A percentile compares a stretch with the other conserved stretches of the same genome.
Conservation (phyloP, 805 yeast species). For the Metschnikowia chrysomelidarum region DNA sequence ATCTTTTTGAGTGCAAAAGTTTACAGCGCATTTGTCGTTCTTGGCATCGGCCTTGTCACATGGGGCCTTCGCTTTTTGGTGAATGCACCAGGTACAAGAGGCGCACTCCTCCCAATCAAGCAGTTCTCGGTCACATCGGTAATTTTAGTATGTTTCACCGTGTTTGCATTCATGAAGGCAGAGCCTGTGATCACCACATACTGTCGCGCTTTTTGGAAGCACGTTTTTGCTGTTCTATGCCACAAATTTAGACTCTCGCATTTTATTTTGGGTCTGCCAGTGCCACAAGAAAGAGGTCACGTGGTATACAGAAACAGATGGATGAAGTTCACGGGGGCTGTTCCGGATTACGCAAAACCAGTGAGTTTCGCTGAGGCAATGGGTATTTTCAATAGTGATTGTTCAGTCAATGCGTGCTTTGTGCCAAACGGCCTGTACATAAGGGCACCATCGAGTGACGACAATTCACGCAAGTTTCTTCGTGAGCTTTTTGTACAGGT, state of each 20-base stretch:
- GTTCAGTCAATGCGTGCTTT: slow-evolving; percentile 51
- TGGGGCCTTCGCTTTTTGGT: slow-evolving; percentile 40
- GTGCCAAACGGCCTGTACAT: slow-evolving; percentile 80
- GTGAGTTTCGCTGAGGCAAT: slow-evolving; percentile 47
- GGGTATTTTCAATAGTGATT: slow-evolving; percentile 41
- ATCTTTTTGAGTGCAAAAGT: slow-evolving; percentile 70
- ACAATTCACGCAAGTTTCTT: slow-evolving; percentile 61
- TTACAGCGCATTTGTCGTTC: slow-evolving; percentile 66
- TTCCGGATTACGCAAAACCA: slow-evolving; percentile 60
- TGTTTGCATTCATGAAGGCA: slow-evolving; percentile 6
- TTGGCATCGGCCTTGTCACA: slow-evolving; percentile 71
- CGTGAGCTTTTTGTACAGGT: slow-evolving; percentile 77
- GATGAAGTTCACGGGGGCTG: slow-evolving; percentile 39
- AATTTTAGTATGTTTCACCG: slow-evolving; percentile 3
- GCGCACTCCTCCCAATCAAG: slow-evolving; percentile 28
- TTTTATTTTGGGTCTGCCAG: slow-evolving; percentile 65
- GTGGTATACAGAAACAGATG: slow-evolving; percentile 51
- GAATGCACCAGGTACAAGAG: slow-evolving; percentile 13
- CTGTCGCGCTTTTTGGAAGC: slow-evolving; percentile 57
- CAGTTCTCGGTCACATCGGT: slow-evolving; percentile 8
- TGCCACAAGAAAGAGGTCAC: slow-evolving; percentile 68
- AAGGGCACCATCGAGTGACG: slow-evolving; percentile 85
- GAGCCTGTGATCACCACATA: slow-evolving; percentile 24
- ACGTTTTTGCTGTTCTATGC: slow-evolving; percentile 54
- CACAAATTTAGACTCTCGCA: slow-evolving; percentile 69